Conservation (phyloP, 208 protist species). For the Leishmania major region DNA sequence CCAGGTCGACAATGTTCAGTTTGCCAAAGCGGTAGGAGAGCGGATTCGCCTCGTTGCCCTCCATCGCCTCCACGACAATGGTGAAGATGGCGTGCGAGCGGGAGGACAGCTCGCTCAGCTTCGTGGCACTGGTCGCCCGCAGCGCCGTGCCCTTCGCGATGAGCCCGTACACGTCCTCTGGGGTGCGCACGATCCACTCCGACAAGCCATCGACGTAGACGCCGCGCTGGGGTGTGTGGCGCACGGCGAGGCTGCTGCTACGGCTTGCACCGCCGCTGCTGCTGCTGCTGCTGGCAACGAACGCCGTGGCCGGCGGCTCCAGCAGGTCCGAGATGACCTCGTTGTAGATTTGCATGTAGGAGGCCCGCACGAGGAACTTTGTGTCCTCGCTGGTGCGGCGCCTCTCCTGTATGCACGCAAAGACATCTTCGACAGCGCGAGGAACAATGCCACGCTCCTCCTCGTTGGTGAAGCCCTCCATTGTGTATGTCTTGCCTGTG, state of each 20-base stretch:
- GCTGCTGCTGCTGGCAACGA: not conserved
- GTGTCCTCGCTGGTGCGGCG: conserved; percentile 21
- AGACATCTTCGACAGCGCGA: conserved; percentile 64
- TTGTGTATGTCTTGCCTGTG: conserved; percentile 89
- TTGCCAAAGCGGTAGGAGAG: conserved; percentile 61
- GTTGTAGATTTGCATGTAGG: conserved; percentile 93
- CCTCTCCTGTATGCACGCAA: conserved; percentile 42
- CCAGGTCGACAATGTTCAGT: conserved; percentile 93
- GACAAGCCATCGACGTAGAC: conserved; percentile 94
- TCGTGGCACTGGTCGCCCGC: conserved; percentile 80
- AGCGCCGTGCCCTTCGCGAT: conserved; percentile 76
- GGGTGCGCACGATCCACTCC: conserved; percentile 87
- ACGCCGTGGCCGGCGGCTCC: conserved; percentile 13
- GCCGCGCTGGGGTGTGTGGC: conserved; percentile 79
- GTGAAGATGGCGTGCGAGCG: conserved; percentile 97
- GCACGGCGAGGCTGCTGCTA: conserved; percentile 40
- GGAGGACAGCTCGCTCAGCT: conserved; percentile 93
- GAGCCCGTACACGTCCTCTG: conserved; percentile 91
- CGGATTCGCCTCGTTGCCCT: conserved; percentile 50
- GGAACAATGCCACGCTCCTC: conserved; percentile 86
- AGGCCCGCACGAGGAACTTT: conserved; percentile 63
- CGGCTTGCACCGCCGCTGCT: conserved; percentile 1
- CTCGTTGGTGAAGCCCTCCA: conserved; percentile 86
- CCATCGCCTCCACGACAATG: conserved; percentile 63
- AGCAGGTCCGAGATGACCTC: conserved; percentile 88